A percentile compares a stretch with the other conserved stretches of the same genome.
Conservation (phyloP, 2,329 filamentous ascomycete species). For the Emergomyces orientalis region DNA sequence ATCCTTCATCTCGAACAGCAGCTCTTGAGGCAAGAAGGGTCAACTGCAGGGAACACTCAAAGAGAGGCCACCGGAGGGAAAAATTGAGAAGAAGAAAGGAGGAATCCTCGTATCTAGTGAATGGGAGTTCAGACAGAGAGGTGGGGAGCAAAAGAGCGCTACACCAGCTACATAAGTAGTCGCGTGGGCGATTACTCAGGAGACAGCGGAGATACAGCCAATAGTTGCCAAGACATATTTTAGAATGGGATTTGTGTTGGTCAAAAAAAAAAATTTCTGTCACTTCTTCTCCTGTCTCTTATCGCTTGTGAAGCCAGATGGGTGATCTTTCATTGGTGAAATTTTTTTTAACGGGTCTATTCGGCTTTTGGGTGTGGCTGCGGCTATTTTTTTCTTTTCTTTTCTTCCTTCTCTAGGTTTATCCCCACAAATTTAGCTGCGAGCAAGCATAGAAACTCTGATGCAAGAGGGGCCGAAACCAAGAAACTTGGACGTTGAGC, state of each 20-base stretch:
- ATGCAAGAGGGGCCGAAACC: neutral
- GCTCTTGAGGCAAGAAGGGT: neutral
- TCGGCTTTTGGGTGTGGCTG: neutral
- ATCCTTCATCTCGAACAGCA: constrained; percentile 14
- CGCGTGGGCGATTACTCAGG: constrained; percentile 20
- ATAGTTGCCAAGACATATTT: neutral
- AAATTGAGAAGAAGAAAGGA: neutral
- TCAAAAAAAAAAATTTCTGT: no score
- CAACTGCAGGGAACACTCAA: neutral
- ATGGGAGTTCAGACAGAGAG: constrained; percentile 11
- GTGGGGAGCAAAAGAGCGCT: constrained; percentile 23
- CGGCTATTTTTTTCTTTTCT: neutral
- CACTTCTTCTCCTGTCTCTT: neutral
- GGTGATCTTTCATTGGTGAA: neutral
- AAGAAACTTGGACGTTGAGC: neutral
- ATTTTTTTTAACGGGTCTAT: neutral
- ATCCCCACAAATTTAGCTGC: neutral
- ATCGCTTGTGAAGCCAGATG: neutral
- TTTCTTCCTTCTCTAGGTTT: neutral
- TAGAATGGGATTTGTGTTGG: neutral
- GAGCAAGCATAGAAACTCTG: neutral
- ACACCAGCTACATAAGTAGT: constrained; percentile 24
- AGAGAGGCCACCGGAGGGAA: neutral
- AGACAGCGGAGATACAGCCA: constrained; percentile 17
- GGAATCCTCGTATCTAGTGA: neutral